phyloP scores from a whole-genome alignment of 352 stramenopile genomes.

The Aphanomyces euteiches region DNA sequence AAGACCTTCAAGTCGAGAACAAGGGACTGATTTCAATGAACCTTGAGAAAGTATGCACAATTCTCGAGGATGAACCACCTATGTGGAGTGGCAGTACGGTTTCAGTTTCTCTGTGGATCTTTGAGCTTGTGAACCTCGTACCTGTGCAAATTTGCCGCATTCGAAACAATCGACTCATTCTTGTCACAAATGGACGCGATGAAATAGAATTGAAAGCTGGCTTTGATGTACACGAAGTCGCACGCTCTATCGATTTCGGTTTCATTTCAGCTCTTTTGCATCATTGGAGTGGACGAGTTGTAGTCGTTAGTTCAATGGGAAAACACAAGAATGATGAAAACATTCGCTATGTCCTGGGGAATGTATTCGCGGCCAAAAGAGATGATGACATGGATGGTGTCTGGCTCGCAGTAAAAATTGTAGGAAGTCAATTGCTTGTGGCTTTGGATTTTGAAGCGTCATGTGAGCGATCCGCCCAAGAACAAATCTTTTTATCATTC shows the following conservation, averaged over 20 bases:
- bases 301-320: conserved; percentile 42
- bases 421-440: conserved; percentile 40
- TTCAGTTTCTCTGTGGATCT: conserved; percentile 22
- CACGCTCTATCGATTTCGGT: conserved; percentile 28
- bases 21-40: conserved; percentile 47
- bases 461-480: conserved; percentile 67
- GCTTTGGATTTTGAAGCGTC: conserved; percentile 77
- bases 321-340: conserved; percentile 74
- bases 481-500: conserved; percentile 73
- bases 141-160: conserved; percentile 70
- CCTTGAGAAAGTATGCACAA: neutral
- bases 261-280: conserved; percentile 23
- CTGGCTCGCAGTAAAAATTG: conserved; percentile 6
- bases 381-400: conserved; percentile 16
- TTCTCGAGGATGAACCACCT: neutral
- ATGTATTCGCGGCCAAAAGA: neutral
- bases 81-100: conserved; percentile 32
- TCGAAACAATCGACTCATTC: conserved; percentile 49
- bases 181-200: conserved; percentile 35
- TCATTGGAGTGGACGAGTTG: conserved; percentile 29
- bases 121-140: conserved; percentile 47
- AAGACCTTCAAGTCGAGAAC: conserved; percentile 49
- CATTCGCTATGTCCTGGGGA: conserved; percentile 42
- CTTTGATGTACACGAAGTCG: conserved; percentile 12
- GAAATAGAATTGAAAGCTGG: no score